Base-by-base conservation (phyloP, 148 eudicot species). In the Mesembryanthemum crystallinum region DNA sequence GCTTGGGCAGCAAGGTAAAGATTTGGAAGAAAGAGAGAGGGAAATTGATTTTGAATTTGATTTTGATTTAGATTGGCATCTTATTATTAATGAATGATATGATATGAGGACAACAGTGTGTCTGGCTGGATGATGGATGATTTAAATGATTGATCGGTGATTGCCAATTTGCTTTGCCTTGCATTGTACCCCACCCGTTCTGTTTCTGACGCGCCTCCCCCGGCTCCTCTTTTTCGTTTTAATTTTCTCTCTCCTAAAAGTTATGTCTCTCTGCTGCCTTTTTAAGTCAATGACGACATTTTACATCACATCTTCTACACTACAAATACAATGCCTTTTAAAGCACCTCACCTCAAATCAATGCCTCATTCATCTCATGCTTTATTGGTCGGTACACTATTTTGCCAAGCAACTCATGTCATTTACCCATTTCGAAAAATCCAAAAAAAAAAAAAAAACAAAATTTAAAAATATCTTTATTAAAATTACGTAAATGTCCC, bases 1-100 rank as follows among this genome's bases (percentile, higher is more conserved):
- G 4, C 77, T 37, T 76, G 72, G 78, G 72, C 39, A 54, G 21
- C 78, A 75, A 75, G 77, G 43, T 52, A 75, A 64, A 75, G 49
- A 47, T 64, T 23, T 75, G 2, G 58, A 42, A n/a, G n/a, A n/a
- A n/a, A n/a, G n/a, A n/a, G n/a, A n/a, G n/a, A n/a, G n/a, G n/a
- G n/a, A n/a, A n/a, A n/a, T n/a, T n/a, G n/a, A n/a, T n/a, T n/a
- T n/a, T n/a, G n/a, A n/a, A n/a, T n/a, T n/a, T n/a, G n/a, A n/a
- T n/a, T n/a, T n/a, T n/a, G n/a, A n/a, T n/a, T n/a, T n/a, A n/a
- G 17, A 3, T 1, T 24, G 58, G 76, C 63, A 73, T 73, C 76
- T 73, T 42, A 3, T 6, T 35, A 35, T 2, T n/a, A 35, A 35
- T 35, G 39, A 35, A 6, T 35, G 3, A 35, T 35, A 6, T 2